Conservation (phyloP, 352 stramenopile genomes). For the Globisporangium paddicum region DNA sequence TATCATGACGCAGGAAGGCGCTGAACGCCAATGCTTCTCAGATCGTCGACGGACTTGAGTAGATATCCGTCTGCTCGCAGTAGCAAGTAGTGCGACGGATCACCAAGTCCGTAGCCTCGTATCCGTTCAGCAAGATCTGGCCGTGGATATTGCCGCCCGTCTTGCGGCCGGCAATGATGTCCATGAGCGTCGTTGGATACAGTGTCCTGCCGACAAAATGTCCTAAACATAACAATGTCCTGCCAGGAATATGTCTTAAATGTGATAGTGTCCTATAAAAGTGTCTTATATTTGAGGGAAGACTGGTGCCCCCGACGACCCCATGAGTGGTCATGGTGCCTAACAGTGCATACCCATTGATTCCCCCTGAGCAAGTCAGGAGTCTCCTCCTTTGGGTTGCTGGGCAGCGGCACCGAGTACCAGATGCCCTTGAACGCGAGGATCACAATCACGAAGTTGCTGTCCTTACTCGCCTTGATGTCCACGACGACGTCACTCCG, state of each 20-base stretch:
- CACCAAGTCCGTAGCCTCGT: not conserved
- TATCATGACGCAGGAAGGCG: not conserved
- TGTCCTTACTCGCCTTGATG: not conserved
- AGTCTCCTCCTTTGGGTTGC: constrained; percentile 14
- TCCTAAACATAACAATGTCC: no score
- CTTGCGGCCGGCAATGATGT: constrained; percentile 86
- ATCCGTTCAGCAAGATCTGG: constrained; percentile 67
- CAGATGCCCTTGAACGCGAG: not conserved
- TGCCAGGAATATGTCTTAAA: no score
- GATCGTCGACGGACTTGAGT: not conserved
- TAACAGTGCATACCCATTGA: constrained; percentile 19
- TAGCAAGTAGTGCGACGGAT: not conserved
- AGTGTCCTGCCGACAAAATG: no score
- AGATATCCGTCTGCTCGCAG: no score
- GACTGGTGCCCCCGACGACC: constrained; percentile 44
- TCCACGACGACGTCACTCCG: no score
- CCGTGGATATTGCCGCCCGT: constrained; percentile 57
- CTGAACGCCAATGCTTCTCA: not conserved
- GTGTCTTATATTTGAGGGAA: no score
- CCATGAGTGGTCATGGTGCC: constrained; percentile 33
- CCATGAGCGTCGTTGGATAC: constrained; percentile 84
- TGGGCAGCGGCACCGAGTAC: constrained; percentile 18
- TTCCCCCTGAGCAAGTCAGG: constrained; percentile 14
- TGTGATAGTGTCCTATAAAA: no score
- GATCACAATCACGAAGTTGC: not conserved